These are phyloP conservation scores for Medicago arabica DNA, from an alignment of 306 rosid genomes.

Conservation along the genomic window DNA sequence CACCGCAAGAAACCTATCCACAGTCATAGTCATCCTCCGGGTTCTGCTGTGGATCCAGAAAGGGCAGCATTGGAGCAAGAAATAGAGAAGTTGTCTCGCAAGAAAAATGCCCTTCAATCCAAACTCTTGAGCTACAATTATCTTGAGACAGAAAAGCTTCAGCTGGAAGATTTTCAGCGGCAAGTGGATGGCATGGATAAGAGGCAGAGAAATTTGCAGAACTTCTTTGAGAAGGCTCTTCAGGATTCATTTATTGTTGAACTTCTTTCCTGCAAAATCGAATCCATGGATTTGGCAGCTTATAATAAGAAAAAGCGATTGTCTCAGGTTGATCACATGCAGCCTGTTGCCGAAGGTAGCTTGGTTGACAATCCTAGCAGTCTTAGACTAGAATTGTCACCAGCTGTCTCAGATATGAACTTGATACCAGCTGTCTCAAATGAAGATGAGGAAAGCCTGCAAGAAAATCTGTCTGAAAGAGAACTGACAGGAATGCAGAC, in stretches of 20 bases:
- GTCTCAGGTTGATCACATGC: constrained; percentile 64
- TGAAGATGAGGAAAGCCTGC: constrained; percentile 72
- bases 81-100: constrained; percentile 73
- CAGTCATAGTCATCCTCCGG: constrained; percentile 95
- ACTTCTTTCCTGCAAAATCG: constrained; percentile 71
- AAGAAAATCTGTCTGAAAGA: constrained; percentile 61
- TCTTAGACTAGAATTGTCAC: constrained; percentile 79
- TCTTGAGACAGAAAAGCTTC: constrained; percentile 61
- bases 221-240: constrained; percentile 69
- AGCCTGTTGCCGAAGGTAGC: constrained; percentile 59
- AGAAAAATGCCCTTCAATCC: constrained; percentile 73
- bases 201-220: constrained; percentile 69
- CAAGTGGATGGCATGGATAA: constrained; percentile 66
- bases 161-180: constrained; percentile 61
- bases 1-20: constrained; percentile 97
- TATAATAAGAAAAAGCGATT: constrained; percentile 86
- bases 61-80: constrained; percentile 89
- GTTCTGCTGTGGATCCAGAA: constrained; percentile 76
- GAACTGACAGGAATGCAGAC: constrained; percentile 61
- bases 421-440: constrained; percentile 78
- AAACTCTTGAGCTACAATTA: constrained; percentile 61
- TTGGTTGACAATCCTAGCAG: constrained; percentile 67
- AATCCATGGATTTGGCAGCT: constrained; percentile 77
- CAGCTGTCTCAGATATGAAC: constrained; percentile 80
- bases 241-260: constrained; percentile 70